Evolutionary conservation across 805 yeast genomes (phyloP).

Genomic region (Priceomyces medius): DNA sequence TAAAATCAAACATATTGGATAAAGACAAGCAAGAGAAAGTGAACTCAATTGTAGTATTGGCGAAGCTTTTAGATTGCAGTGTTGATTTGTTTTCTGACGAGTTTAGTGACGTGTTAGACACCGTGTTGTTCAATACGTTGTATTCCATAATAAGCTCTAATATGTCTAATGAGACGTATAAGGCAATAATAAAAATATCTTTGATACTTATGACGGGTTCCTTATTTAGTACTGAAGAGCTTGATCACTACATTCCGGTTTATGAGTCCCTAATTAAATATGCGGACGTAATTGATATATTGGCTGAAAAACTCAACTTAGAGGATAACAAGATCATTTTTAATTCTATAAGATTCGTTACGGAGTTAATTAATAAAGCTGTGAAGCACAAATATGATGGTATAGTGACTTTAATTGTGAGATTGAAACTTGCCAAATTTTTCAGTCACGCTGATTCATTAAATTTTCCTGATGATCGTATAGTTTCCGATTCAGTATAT

Average conservation of each 20-base stretch:
- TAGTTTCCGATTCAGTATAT: constrained; percentile 29
- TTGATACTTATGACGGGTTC: constrained; percentile 43
- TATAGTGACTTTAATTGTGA: constrained; percentile 44
- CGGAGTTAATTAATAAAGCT: constrained; percentile 44
- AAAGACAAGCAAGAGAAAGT: constrained; percentile 50
- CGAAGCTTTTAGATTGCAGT: constrained; percentile 50
- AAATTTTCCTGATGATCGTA: constrained; percentile 37
- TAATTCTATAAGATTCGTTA: constrained; percentile 45
- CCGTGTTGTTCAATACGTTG: constrained; percentile 37
- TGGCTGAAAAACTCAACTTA: constrained; percentile 42
- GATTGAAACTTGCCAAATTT: constrained; percentile 48
- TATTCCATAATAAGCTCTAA: constrained; percentile 41
- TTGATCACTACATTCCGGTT: constrained; percentile 37
- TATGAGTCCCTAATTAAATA: constrained; percentile 36
- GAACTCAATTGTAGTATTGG: constrained; percentile 53
- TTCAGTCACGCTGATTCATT: constrained; percentile 43
- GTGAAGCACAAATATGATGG: constrained; percentile 42
- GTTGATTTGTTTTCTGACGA: constrained; percentile 40
- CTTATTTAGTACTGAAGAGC: constrained; percentile 35
- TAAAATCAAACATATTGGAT: constrained; percentile 44
- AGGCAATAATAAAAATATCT: constrained; percentile 44
- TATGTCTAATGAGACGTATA: constrained; percentile 45
- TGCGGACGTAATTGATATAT: constrained; percentile 41
- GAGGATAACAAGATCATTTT: constrained; percentile 45
- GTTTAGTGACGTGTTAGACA: constrained; percentile 37